Conservation (phyloP, 2,329 filamentous ascomycete species). For the Pestalotiopsis sp. region DNA sequence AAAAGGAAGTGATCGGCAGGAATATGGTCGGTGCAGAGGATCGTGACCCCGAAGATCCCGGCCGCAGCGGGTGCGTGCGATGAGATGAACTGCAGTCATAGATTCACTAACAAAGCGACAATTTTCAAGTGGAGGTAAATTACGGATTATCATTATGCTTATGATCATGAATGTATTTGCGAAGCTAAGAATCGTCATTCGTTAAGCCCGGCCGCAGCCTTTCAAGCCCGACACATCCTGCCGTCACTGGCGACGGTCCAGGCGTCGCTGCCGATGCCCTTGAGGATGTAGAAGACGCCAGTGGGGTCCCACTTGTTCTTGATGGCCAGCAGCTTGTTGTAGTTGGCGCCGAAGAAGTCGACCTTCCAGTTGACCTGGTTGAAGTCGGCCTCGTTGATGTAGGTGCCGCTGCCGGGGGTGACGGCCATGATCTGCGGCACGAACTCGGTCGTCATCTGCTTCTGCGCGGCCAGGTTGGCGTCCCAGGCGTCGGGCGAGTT, state of each 20-base stretch:
- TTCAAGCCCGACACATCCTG: slow-evolving; percentile 33
- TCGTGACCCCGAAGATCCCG: no score
- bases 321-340: slow-evolving; percentile 32
- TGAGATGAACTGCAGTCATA: no score
- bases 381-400: slow-evolving; percentile 45
- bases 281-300: slow-evolving; percentile 39
- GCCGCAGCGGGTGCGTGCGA: no score
- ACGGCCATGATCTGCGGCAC: slow-evolving; percentile 27
- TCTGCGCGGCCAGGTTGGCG: slow-evolving; percentile 29
- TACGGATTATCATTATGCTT: no score
- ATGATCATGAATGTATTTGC: no score
- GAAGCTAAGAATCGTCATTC: no score
- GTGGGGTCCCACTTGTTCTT: slow-evolving; percentile 45
- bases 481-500: slow-evolving; percentile 17
- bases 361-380: slow-evolving; percentile 32
- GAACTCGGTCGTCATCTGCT: slow-evolving; percentile 32
- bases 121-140: no score
- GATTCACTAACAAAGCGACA: no score
- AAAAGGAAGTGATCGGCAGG: no score
- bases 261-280: slow-evolving; percentile 43
- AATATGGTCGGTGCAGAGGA: no score
- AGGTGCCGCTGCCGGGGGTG: slow-evolving; percentile 25
- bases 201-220: no score
- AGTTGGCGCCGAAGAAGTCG: slow-evolving; percentile 38
- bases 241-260: slow-evolving; percentile 41